phyloP scores from a whole-genome alignment of 2,329 filamentous ascomycete species.

The Aspergillus puulaauensis region DNA sequence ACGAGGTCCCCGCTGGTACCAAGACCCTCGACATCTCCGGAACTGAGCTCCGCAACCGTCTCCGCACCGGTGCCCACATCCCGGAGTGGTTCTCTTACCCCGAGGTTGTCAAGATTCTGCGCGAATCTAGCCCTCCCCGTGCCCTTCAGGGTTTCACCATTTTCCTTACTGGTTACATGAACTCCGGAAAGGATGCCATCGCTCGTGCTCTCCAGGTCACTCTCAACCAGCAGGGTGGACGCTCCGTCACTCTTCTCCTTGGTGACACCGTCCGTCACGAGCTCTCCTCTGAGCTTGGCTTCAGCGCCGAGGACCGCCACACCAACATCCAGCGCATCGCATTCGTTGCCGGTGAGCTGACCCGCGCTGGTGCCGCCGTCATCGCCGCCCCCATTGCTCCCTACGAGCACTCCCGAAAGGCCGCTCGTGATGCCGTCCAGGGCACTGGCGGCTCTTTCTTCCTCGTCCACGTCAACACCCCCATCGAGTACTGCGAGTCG shows the following conservation, averaged over 20 bases:
- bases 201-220: conserved; percentile 94
- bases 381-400: conserved; percentile 96
- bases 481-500: conserved; percentile 89
- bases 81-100: conserved; percentile 99
- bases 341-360: conserved; percentile 93
- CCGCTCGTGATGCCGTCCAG: conserved; percentile 75
- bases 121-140: conserved; percentile 92
- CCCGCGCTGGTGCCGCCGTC: conserved; percentile 86
- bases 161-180: conserved; percentile 95
- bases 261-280: conserved; percentile 94
- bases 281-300: conserved; percentile 91
- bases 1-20: conserved; percentile 79
- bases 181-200: conserved; percentile 95
- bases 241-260: conserved; percentile 88
- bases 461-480: conserved; percentile 91
- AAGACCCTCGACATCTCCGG: conserved; percentile 86
- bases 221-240: conserved; percentile 95
- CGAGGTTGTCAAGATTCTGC: conserved; percentile 93
- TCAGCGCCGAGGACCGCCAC: conserved; percentile 88
- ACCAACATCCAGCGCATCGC: conserved; percentile 95
- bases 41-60: conserved; percentile 86
- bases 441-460: conserved; percentile 85
- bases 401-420: conserved; percentile 73
- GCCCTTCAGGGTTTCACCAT: conserved; percentile 94
- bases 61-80: conserved; percentile 89